Evolutionary conservation across 2,329 filamentous ascomycete genomes (phyloP).

Genomic region (Fusarium euwallaceae): DNA sequence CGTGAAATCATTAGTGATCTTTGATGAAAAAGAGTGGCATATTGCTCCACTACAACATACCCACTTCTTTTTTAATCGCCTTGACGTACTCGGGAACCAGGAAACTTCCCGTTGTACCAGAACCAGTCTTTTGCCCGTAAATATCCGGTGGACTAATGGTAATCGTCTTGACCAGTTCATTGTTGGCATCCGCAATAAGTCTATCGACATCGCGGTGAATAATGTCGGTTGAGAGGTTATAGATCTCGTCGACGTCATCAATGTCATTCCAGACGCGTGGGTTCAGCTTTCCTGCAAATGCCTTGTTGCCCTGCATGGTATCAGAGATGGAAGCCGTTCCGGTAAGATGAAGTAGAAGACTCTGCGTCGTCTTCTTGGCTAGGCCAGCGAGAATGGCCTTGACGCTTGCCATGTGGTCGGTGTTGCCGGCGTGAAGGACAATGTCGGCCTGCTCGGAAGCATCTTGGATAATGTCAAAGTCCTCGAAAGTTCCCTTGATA

Average conservation of each 20-base stretch:
- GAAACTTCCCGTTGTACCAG: background rate
- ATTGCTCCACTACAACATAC: too few species aligned
- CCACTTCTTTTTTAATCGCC: too few species aligned
- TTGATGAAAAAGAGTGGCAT: too few species aligned
- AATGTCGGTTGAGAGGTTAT: background rate
- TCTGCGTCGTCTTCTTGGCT: background rate
- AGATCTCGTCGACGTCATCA: background rate
- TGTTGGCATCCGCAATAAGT: background rate
- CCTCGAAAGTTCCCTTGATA: background rate
- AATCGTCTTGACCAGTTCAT: background rate
- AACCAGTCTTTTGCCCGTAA: background rate
- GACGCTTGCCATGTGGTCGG: background rate
- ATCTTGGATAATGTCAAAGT: background rate
- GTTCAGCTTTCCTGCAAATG: background rate
- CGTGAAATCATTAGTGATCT: too few species aligned
- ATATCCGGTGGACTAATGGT: background rate
- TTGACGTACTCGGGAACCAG: background rate
- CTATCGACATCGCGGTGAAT: background rate
- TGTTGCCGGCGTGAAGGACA: background rate
- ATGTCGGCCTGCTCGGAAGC: background rate
- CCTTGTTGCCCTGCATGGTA: background rate
- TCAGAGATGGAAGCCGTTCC: background rate
- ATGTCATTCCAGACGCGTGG: background rate
- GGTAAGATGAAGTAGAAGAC: background rate
- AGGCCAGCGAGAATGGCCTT: background rate